Conservation (phyloP, 2,329 filamentous ascomycete genomes). For the Cryphonectria naterciae region DNA sequence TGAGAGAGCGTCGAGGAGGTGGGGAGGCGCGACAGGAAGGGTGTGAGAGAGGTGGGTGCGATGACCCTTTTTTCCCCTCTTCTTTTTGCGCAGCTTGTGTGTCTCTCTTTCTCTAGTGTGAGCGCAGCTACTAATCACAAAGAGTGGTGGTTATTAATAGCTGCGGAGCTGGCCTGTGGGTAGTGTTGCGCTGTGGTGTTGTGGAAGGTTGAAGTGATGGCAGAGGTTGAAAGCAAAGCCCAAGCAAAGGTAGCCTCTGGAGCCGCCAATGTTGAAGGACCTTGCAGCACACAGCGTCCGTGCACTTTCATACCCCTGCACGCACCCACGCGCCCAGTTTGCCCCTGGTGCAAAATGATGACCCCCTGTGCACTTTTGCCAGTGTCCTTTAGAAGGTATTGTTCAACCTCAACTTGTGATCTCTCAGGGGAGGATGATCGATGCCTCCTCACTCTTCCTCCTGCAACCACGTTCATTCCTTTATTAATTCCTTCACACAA, state of each 20-base stretch:
- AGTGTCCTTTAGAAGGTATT: not conserved
- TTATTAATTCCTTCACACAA: not conserved
- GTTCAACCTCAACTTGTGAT: conserved; percentile 16
- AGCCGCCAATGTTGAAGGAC: not conserved
- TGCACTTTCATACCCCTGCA: not conserved
- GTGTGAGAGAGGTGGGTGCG: conserved; percentile 14
- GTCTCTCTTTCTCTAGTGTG: no score
- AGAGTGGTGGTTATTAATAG: not conserved
- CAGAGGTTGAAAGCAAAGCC: not conserved
- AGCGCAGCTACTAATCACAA: not conserved
- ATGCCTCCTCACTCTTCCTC: conserved; percentile 3
- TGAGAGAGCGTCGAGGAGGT: conserved; percentile 18
- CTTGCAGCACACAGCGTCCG: not conserved
- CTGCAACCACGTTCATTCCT: no score
- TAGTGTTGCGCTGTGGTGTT: not conserved
- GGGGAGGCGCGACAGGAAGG: conserved; percentile 3
- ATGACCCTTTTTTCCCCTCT: conserved; percentile 6
- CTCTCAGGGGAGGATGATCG: not conserved
- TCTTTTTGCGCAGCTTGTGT: not conserved
- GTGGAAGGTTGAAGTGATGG: not conserved
- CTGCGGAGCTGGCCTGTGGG: not conserved
- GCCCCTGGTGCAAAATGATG: not conserved
- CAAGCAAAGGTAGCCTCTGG: not conserved
- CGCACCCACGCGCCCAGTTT: not conserved
- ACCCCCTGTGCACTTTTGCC: conserved; percentile 1